Evolutionary conservation across 768 basidiomycete genomes (phyloP), one percentile per base, ranked within the genome.

Genomic region (Galerina marginata): DNA sequence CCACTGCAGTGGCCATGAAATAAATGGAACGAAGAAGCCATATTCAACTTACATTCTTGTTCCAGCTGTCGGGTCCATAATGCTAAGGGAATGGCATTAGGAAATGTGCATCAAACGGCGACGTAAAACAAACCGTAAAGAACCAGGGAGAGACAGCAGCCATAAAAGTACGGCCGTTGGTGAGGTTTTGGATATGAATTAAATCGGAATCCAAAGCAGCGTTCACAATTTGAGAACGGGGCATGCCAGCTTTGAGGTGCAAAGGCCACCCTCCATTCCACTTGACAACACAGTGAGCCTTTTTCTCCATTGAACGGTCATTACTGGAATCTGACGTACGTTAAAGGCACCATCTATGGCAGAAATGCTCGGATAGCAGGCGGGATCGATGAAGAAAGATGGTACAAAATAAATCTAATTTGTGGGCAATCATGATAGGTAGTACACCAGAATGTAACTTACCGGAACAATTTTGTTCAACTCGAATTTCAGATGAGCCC

Each of bases 71-170:
- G 9, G 76, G 77, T 38, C 82, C 82, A 59, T 86, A 91, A 70
- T 90, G 89, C 71, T 82, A 3, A 9, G 23, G 42, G 38, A 6
- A 25, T n/a, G 38, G 15, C 14, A 15, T 58, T 11, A 55, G 39
- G 33, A 9, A 6, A 47, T 54, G 45, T 11, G 7, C 39, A 2
- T 16, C 16, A 23, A 14, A 25, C 1, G 9, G 11, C 14, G 33
- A 29, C 9, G 33, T 4, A 26, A 56, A 23, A 54, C 77, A 63
- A 47, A 79, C 79, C 10, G 88, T 89, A 74, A 86, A 91, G 79
- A 91, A 91, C 85, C 86, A 87, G 10, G 90, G 89, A 2, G 87
- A 87, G 26, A 89, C 84, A 4, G 79, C 77, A 9, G 78, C 79
- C 79, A 82, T 82, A 59, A 79, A 81, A 5, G 72, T 67, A 25